Base-by-base conservation (phyloP, 805 yeast species). In the Hanseniaspora occidentalis region DNA sequence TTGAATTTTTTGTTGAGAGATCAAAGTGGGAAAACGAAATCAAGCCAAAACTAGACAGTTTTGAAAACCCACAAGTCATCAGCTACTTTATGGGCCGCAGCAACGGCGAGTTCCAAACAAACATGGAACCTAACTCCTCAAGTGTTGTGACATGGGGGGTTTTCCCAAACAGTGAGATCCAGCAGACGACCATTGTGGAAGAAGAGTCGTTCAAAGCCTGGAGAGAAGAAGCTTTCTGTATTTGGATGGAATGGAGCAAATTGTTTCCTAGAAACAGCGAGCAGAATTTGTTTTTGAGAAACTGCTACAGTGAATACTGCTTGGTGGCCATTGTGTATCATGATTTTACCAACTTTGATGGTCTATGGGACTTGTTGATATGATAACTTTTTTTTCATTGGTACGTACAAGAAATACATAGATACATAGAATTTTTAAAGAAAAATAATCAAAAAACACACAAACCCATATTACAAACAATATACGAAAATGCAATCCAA, bases 61-160 rank as follows among this genome's bases (percentile, higher is more conserved):
- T 53, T 49, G 56, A 57, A 18, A 46, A 47, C 19, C 18, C 22
- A 17, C 31, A 36, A 36, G 22, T 16, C n/a, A 69, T 84, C 14
- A 79, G 88, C 17, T 89, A 77, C 60, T 89, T 81, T 57, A 70
- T 75, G 20, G 86, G 92, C 29, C 85, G 79, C 56, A 58, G 73
- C 8, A 50, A 61, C 6, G 79, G 79, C 1, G 51, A 60, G 8
- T 77, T 84, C 46, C 64, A 67, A 22, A 73, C 92, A 2, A 85
- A 81, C 50, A 61, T 79, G 53, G 66, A 67, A 1, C 56, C 65
- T 1, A 67, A 62, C 17, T 56, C 73, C 25, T 77, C 85, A 35
- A 80, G 79, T 47, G 95, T 92, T 21, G 94, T 92, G 7, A 92
- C 98, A 1, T 92, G 98, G 98, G 98, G 97, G 46, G 95, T 83